Conservation (phyloP, 441 rosid genomes). For the Pelargonium fulgidum region DNA sequence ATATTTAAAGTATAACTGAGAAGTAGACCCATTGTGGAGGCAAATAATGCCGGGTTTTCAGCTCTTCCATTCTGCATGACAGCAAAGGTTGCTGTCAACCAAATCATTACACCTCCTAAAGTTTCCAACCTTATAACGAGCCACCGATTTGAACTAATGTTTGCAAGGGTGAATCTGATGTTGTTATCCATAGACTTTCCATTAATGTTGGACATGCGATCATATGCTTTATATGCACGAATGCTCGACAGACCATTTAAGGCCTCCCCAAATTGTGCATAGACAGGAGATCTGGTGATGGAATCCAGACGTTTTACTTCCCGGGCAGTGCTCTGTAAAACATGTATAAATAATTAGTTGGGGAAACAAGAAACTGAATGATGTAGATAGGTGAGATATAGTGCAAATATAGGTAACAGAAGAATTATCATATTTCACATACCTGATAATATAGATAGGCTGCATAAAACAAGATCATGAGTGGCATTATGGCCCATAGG, state of each 20-base stretch:
- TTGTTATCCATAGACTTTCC: constrained; percentile 87
- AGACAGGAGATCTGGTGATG: constrained; percentile 76
- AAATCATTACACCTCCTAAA: constrained; percentile 87
- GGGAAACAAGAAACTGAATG: neutral
- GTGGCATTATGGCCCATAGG: constrained; percentile 98
- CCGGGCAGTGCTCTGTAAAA: constrained; percentile 70
- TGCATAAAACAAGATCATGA: constrained; percentile 80
- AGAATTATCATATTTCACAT: constrained; percentile 15
- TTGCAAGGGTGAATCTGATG: constrained; percentile 69
- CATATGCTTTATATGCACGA: constrained; percentile 89
- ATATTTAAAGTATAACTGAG: constrained; percentile 85
- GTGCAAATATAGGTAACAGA: neutral
- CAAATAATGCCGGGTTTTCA: constrained; percentile 64
- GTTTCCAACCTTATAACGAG: constrained; percentile 84
- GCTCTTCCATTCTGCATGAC: constrained; percentile 84
- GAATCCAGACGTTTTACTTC: constrained; percentile 93
- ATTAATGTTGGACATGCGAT: constrained; percentile 73
- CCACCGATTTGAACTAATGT: constrained; percentile 78
- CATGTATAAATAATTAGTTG: neutral
- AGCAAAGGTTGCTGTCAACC: constrained; percentile 90
- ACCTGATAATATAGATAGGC: constrained; percentile 98
- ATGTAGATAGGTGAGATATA: neutral
- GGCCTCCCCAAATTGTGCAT: constrained; percentile 94
- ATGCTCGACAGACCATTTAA: constrained; percentile 73
- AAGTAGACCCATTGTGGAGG: constrained; percentile 92